Evolutionary conservation across 495 filamentous ascomycete species (phyloP), one percentile per base, ranked within the genome.

Genomic region (Hyaloscypha variabilis): DNA sequence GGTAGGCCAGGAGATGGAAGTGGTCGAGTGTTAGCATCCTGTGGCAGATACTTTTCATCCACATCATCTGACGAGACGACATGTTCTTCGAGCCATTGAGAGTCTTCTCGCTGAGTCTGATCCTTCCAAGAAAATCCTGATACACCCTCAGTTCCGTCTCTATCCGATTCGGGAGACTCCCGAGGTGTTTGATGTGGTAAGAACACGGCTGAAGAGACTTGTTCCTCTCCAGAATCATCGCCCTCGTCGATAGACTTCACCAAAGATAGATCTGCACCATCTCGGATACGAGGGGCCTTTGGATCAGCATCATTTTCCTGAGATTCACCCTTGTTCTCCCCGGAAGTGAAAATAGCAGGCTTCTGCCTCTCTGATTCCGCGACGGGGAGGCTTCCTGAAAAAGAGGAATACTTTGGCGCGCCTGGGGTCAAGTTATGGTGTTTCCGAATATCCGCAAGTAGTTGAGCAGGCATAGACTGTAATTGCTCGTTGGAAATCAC

Each of bases 161-260:
- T 46, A 21, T 57, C 59, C 24, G 49, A 14, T 25, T 73, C 68
- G 10, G 70, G 69, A 28, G 82, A 79, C 50, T 82, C 76, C 57
- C 85, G 80, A 71, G 83, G 83, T 60, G 84, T 83, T 77, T 91
- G 87, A 79, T 98, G 95, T 23, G 95, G 95, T 67, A 95, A 85
- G 75, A 98, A 99, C 59, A 97, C 81, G 13, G 94, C 94, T 49
- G 94, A 97, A 10, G 91, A 94, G 55, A 99, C 97, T 75, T 97
- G 92, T 72, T 98, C 95, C 73, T 93, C 87, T 25, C 91, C 91
- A 50, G 92, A 93, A 60, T 95, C 92, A 28, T 97, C 92, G 59
- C 75, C 77, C 63, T 75, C 79, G 74, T 82, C 81, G 23, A 64
- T 60, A 23, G 63, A 67, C 50, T 67, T 69, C 19, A 58, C 64